A percentile compares a stretch with the other conserved stretches of the same genome.
Conservation (phyloP, 768 basidiomycete species). For the Tulasnella sp. region DNA sequence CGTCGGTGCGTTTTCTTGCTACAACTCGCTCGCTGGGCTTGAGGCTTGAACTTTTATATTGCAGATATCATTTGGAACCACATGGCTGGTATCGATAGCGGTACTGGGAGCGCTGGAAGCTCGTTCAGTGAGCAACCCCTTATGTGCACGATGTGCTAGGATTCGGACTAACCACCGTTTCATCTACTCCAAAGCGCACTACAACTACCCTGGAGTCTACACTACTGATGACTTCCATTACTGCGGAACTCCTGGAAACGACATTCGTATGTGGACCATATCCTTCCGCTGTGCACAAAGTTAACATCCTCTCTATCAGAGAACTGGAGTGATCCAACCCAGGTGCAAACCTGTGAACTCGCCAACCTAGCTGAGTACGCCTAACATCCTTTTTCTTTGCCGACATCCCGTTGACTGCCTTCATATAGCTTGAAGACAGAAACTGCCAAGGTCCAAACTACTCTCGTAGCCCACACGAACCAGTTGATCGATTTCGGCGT, state of each 20-base stretch:
- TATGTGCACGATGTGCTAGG: neutral
- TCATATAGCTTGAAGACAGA: constrained; percentile 43
- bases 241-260: constrained; percentile 6
- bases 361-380: constrained; percentile 16
- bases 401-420: neutral
- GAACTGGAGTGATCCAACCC: constrained; percentile 13
- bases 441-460: constrained; percentile 43
- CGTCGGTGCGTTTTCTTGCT: neutral
- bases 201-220: constrained; percentile 19
- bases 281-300: neutral
- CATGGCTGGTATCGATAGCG: constrained; percentile 19
- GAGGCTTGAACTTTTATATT: neutral
- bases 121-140: neutral
- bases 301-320: neutral
- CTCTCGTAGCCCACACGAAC: constrained; percentile 45
- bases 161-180: neutral
- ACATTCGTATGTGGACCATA: neutral
- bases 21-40: neutral
- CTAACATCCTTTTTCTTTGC: neutral
- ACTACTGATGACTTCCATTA: constrained; percentile 14
- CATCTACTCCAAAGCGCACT: constrained; percentile 12
- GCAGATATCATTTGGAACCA: constrained; percentile 17
- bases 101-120: constrained; percentile 13
- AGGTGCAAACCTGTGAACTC: constrained; percentile 17
- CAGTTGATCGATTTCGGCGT: constrained; percentile 50